Percentiles rank a stretch among this genome's conserved stretches.
These are phyloP conservation scores for Calonectria crousiana DNA, from an alignment of 2,329 filamentous ascomycete species.

Conservation along the genomic window DNA sequence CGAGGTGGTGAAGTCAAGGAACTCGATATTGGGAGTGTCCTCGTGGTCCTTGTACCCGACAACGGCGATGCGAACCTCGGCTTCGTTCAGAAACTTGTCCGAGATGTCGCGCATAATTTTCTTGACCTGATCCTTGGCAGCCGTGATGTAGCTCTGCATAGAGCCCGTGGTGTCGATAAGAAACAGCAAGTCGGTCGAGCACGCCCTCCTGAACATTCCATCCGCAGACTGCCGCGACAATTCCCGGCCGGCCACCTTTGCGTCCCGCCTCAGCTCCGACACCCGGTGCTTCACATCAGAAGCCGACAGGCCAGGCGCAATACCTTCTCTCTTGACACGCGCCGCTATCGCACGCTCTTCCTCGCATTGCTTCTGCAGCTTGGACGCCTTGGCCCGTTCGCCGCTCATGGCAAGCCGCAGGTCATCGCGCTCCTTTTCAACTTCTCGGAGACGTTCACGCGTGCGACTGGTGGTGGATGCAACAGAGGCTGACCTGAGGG, in stretches of 20 bases:
- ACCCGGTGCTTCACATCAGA: neutral
- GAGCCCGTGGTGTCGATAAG: slow-evolving; percentile 53
- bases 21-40: neutral
- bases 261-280: neutral
- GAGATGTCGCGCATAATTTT: neutral
- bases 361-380: neutral
- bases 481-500: neutral
- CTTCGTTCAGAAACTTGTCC: neutral
- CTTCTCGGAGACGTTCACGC: neutral
- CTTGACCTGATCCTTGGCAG: slow-evolving; percentile 50
- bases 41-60: neutral
- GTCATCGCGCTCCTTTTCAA: neutral
- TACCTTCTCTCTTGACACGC: neutral
- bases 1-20: neutral
- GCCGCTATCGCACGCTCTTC: neutral
- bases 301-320: neutral
- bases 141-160: slow-evolving; percentile 48
- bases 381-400: neutral
- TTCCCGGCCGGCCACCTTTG: neutral
- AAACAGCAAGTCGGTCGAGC: slow-evolving; percentile 52
- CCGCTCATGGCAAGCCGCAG: neutral
- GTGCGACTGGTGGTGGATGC: neutral
- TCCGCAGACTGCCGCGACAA: neutral
- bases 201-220: slow-evolving; percentile 49
- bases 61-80: neutral